These are phyloP conservation scores for Gossypium lobatum DNA, from an alignment of 441 rosid species.

Conservation along the genomic window DNA sequence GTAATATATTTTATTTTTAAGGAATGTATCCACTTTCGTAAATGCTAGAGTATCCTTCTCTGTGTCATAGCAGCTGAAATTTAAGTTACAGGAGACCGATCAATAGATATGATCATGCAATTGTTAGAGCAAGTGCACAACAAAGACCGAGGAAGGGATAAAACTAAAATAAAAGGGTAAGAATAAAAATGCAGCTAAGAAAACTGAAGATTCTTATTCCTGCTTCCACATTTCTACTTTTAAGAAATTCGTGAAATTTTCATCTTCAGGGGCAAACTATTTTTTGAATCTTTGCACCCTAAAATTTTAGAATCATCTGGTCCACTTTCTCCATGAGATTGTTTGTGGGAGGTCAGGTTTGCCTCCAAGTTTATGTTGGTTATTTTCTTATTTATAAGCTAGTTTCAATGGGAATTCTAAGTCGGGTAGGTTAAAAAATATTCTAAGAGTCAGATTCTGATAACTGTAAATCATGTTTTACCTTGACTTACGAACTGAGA, in stretches of 20 bases:
- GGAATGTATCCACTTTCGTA: slow-evolving; percentile 76
- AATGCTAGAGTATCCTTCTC: slow-evolving; percentile 85
- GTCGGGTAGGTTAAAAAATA: not conserved
- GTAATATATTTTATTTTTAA: slow-evolving; percentile 72
- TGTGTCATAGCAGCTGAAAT: slow-evolving; percentile 74
- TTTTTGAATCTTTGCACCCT: slow-evolving; percentile 1
- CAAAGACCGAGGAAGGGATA: not conserved
- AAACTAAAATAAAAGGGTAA: not conserved
- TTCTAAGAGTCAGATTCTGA: not conserved
- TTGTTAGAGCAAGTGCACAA: not conserved
- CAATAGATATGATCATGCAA: not conserved
- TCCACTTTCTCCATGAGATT: not conserved
- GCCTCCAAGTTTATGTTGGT: not conserved
- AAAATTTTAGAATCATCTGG: not conserved
- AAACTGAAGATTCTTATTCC: not conserved
- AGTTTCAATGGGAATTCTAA: not conserved
- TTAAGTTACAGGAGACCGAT: slow-evolving; percentile 18
- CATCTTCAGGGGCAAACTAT: not conserved
- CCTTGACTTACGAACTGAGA: not conserved
- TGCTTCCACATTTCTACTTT: not conserved
- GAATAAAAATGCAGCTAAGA: not conserved
- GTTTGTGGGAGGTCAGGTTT: not conserved
- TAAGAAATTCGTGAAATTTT: not conserved
- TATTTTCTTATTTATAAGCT: not conserved
- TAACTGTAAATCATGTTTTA: not conserved